Conservation (phyloP, 2,329 filamentous ascomycete species). For the Aplosporella prunicola region DNA sequence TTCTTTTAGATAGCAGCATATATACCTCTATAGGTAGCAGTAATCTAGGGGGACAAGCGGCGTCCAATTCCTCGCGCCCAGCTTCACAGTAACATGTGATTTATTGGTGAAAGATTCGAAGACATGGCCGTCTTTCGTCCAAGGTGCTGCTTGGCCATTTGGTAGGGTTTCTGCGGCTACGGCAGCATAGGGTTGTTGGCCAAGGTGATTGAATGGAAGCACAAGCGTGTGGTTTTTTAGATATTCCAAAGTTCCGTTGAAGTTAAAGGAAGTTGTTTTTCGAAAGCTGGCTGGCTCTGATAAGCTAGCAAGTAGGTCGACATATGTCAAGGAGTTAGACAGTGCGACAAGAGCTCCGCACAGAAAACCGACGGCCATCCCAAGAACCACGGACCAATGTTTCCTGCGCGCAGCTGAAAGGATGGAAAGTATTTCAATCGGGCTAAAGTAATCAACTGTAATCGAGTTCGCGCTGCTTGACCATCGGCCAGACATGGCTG, state of each 20-base stretch:
- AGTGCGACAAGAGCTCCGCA: conserved; percentile 5
- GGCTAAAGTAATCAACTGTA: conserved; percentile 6
- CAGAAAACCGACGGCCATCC: conserved; percentile 2
- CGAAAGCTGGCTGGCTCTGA: background rate
- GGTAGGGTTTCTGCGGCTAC: conserved; percentile 3
- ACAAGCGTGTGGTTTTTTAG: background rate
- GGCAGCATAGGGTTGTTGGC: conserved; percentile 6
- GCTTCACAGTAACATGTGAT: background rate
- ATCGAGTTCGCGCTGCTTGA: conserved; percentile 7
- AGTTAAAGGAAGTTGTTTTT: background rate
- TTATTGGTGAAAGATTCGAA: conserved; percentile 9
- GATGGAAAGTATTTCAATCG: conserved; percentile 1
- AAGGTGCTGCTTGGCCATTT: conserved; percentile 5
- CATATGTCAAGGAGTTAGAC: conserved; percentile 3
- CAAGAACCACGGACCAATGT: conserved; percentile 5
- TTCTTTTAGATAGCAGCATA: background rate
- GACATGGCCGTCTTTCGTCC: conserved; percentile 7
- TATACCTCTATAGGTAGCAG: too few relatives aligned
- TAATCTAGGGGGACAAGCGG: too few relatives aligned
- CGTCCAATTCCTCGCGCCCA: too few relatives aligned
- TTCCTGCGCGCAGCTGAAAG: conserved; percentile 1
- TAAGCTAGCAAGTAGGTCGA: conserved; percentile 1
- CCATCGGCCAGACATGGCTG: conserved; percentile 4
- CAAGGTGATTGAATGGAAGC: background rate
- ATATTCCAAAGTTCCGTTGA: conserved; percentile 1